phyloP scores from a whole-genome alignment of 1,284 basidiomycete species.

The Phellopilus nigrolimitatus region DNA sequence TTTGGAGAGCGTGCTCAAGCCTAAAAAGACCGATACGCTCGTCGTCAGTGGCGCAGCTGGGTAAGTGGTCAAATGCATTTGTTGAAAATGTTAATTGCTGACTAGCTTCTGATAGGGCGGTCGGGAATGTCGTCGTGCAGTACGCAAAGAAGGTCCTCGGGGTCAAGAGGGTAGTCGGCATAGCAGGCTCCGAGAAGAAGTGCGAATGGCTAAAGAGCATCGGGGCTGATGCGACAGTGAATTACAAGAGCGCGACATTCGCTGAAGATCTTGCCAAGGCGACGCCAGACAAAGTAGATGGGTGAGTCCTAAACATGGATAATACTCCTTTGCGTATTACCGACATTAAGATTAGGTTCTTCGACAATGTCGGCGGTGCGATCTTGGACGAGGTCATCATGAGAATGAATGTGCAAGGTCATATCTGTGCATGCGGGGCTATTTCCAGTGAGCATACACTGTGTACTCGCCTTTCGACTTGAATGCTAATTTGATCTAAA shows the following conservation, averaged over 20 bases:
- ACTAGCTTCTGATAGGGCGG: slow-evolving; percentile 22
- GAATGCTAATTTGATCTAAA: slow-evolving; percentile 6
- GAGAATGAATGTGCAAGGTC: slow-evolving; percentile 34
- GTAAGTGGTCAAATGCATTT: slow-evolving; percentile 20
- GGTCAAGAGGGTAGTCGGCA: slow-evolving; percentile 39
- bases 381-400: slow-evolving; percentile 32
- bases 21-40: slow-evolving; percentile 32
- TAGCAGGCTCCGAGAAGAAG: slow-evolving; percentile 42
- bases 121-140: slow-evolving; percentile 29
- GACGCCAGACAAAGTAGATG: slow-evolving; percentile 19
- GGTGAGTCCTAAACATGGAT: slow-evolving; percentile 15
- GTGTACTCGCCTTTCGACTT: not conserved
- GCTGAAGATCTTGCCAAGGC: slow-evolving; percentile 20
- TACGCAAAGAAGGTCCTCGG: slow-evolving; percentile 35
- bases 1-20: slow-evolving; percentile 29
- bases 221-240: slow-evolving; percentile 41
- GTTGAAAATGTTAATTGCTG: not conserved
- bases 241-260: slow-evolving; percentile 36
- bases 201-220: slow-evolving; percentile 39
- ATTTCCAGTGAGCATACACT: slow-evolving; percentile 31
- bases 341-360: slow-evolving; percentile 17
- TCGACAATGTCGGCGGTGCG: slow-evolving; percentile 37
- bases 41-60: slow-evolving; percentile 36
- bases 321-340: slow-evolving; percentile 22
- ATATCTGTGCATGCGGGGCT: slow-evolving; percentile 38